Evolutionary conservation across 108 stramenopile species (phyloP).

Genomic region (Skeletonema potamos): DNA sequence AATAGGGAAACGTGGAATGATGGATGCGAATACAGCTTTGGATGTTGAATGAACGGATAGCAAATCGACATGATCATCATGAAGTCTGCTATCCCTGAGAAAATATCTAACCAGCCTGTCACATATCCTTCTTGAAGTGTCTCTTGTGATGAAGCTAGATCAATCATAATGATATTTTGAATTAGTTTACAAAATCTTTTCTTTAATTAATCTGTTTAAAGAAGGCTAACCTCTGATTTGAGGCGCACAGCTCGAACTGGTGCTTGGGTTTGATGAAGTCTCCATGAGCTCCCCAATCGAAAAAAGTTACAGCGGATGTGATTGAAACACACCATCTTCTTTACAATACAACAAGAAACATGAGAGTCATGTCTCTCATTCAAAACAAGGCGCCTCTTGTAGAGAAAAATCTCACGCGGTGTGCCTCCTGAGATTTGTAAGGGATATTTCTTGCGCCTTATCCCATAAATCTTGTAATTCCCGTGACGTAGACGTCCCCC

Average conservation of each 20-base stretch:
- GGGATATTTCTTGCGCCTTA: not conserved
- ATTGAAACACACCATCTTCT: not conserved
- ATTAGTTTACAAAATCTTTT: not conserved
- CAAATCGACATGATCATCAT: not conserved
- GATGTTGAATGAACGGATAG: not conserved
- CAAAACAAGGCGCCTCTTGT: no score
- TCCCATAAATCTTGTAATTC: conserved; percentile 12
- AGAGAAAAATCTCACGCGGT: not conserved
- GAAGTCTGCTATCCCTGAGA: not conserved
- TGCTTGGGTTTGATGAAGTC: not conserved
- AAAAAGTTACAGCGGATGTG: not conserved
- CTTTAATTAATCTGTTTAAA: not conserved
- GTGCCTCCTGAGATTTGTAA: not conserved
- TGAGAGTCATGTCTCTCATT: not conserved
- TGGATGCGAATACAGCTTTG: not conserved
- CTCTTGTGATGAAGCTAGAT: not conserved
- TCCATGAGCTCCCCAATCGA: not conserved
- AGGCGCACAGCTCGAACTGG: no score
- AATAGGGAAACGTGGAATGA: not conserved
- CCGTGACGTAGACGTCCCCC: conserved; percentile 24
- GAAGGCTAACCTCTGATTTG: no score
- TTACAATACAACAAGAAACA: not conserved
- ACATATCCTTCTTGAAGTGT: not conserved
- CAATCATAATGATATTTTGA: not conserved
- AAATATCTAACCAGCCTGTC: not conserved